Evolutionary conservation across 2,329 filamentous ascomycete species (phyloP).

Genomic region (Epichloe uncinata): DNA sequence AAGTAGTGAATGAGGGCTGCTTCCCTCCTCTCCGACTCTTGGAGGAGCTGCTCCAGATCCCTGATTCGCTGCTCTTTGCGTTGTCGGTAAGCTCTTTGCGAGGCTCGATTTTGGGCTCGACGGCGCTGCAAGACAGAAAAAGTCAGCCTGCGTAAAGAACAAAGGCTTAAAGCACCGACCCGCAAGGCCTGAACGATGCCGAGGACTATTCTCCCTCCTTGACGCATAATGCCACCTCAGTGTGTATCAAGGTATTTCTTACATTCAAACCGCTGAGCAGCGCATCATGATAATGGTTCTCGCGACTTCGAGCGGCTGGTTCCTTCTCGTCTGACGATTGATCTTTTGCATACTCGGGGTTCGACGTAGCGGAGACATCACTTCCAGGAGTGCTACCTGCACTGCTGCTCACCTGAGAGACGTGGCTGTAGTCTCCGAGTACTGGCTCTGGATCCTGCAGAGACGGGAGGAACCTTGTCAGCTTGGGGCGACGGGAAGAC

Average conservation of each 20-base stretch:
- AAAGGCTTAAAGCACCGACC: neutral
- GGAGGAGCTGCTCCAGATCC: constrained; percentile 45
- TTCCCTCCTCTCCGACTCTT: constrained; percentile 39
- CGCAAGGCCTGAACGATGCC: too few species aligned
- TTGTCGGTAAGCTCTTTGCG: constrained; percentile 19
- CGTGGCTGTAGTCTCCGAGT: neutral
- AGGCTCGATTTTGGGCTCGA: constrained; percentile 20
- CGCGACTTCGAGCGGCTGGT: constrained; percentile 24
- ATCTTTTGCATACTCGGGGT: neutral
- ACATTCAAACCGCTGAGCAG: constrained; percentile 35
- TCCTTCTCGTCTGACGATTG: neutral
- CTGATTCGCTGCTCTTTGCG: constrained; percentile 44
- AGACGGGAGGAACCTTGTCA: too few species aligned
- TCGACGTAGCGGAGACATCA: neutral
- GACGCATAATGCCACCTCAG: too few species aligned
- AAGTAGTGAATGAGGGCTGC: constrained; percentile 25
- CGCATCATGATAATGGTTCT: constrained; percentile 40
- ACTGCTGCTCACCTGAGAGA: constrained; percentile 3
- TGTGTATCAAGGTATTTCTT: constrained; percentile 11
- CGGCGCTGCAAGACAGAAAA: constrained; percentile 11
- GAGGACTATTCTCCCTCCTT: too few species aligned
- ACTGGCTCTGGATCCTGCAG: neutral
- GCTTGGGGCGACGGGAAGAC: too few species aligned
- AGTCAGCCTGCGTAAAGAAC: neutral
- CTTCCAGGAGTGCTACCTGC: constrained; percentile 6